Conservation (phyloP, 768 basidiomycete species). For the Xerocomellus dryophilus region DNA sequence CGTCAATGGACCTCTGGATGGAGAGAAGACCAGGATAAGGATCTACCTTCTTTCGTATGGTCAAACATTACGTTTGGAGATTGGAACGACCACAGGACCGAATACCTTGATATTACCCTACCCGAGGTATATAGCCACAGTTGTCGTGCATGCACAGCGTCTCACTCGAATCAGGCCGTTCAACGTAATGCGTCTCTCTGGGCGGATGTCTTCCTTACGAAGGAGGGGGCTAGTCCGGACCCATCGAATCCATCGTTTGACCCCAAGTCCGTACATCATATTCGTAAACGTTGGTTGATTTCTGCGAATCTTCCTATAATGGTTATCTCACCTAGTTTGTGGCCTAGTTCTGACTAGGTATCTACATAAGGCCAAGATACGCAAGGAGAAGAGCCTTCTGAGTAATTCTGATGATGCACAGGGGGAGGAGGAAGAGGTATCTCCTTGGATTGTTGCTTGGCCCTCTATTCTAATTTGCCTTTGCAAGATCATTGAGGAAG, state of each 20-base stretch:
- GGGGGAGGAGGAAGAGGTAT: constrained; percentile 54
- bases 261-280: constrained; percentile 58
- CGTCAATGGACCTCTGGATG: constrained; percentile 50
- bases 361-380: constrained; percentile 61
- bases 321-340: constrained; percentile 3
- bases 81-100: constrained; percentile 59
- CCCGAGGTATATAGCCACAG: constrained; percentile 51
- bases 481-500: constrained; percentile 38
- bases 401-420: constrained; percentile 37
- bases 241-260: constrained; percentile 54
- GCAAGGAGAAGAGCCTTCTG: constrained; percentile 84
- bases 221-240: constrained; percentile 62
- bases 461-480: constrained; percentile 7
- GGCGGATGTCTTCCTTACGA: constrained; percentile 77
- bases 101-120: constrained; percentile 58
- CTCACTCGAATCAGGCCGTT: constrained; percentile 51
- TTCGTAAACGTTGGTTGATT: constrained; percentile 63
- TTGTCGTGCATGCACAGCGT: neutral
- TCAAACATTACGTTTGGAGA: constrained; percentile 75
- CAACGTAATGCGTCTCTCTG: constrained; percentile 77
- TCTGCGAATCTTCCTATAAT: neutral
- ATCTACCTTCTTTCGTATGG: constrained; percentile 72
- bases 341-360: constrained; percentile 81
- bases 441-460: constrained; percentile 6
- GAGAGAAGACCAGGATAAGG: constrained; percentile 45